Percentiles rank a stretch among this genome's conserved stretches.
Evolutionary conservation across 1,284 basidiomycete genomes (phyloP).

Genomic region (Cutaneotrichosporon sp.): DNA sequence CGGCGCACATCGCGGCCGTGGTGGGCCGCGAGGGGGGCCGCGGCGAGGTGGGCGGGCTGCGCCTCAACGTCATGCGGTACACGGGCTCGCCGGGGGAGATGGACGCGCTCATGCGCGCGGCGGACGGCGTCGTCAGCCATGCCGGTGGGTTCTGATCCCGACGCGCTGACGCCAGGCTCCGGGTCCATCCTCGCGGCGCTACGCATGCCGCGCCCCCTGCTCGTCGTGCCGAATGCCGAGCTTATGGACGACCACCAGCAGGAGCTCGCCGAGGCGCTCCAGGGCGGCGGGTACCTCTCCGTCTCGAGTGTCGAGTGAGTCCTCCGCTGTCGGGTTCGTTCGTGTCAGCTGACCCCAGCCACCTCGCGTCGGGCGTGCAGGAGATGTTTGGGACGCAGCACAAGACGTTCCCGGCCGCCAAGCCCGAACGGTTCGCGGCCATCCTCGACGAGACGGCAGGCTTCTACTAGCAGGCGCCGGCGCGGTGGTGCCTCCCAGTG

Average conservation of each 20-base stretch:
- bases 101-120: slow-evolving; percentile 63
- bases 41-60: not conserved
- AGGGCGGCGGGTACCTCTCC: slow-evolving; percentile 64
- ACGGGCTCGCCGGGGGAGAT: slow-evolving; percentile 62
- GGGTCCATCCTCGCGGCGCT: slow-evolving; percentile 91
- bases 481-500: no score
- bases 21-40: slow-evolving; percentile 3
- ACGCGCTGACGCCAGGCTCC: slow-evolving; percentile 67
- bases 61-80: slow-evolving; percentile 69
- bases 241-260: slow-evolving; percentile 92
- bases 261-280: slow-evolving; percentile 77
- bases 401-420: slow-evolving; percentile 25
- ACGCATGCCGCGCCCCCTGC: slow-evolving; percentile 64
- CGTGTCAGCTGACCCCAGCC: slow-evolving; percentile 7
- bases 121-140: slow-evolving; percentile 85
- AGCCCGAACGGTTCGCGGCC: slow-evolving; percentile 17
- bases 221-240: slow-evolving; percentile 86
- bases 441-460: slow-evolving; percentile 24
- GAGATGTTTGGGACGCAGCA: slow-evolving; percentile 8
- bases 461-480: no score
- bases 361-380: slow-evolving; percentile 4
- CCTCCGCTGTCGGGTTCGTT: not conserved
- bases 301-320: slow-evolving; percentile 57
- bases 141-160: slow-evolving; percentile 72
- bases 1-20: slow-evolving; percentile 23